phyloP scores from a whole-genome alignment of 2,329 filamentous ascomycete genomes.

The Penicillium sp. region DNA sequence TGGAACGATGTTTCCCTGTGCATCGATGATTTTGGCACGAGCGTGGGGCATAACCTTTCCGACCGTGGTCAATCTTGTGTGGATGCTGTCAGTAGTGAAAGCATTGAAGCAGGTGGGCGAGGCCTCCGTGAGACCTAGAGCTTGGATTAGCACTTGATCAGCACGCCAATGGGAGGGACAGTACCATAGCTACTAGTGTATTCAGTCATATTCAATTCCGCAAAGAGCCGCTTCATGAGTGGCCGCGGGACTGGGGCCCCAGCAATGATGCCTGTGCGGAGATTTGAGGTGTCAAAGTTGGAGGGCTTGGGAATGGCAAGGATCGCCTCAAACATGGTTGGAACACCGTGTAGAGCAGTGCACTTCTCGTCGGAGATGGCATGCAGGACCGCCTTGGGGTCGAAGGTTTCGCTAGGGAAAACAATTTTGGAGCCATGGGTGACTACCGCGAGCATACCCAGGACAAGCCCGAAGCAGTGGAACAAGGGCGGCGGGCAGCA shows the following conservation, averaged over 20 bases:
- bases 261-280: conserved; percentile 76
- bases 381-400: conserved; percentile 62
- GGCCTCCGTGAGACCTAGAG: conserved; percentile 67
- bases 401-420: conserved; percentile 72
- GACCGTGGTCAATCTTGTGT: conserved; percentile 67
- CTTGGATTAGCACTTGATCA: background rate
- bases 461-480: conserved; percentile 80
- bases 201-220: conserved; percentile 70
- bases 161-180: background rate
- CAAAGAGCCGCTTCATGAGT: conserved; percentile 70
- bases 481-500: conserved; percentile 83
- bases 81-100: conserved; percentile 68
- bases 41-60: conserved; percentile 74
- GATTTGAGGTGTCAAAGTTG: conserved; percentile 49
- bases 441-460: conserved; percentile 68
- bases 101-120: conserved; percentile 80
- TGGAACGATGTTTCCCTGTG: conserved; percentile 61
- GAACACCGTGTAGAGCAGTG: conserved; percentile 76
- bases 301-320: conserved; percentile 49
- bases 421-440: conserved; percentile 75
- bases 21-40: conserved; percentile 72
- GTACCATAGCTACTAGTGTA: conserved; percentile 64
- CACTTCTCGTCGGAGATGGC: conserved; percentile 66
- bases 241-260: conserved; percentile 73
- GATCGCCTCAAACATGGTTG: conserved; percentile 76